Evolutionary conservation across 768 basidiomycete species (phyloP).

Genomic region (Boletellus emodensis): DNA sequence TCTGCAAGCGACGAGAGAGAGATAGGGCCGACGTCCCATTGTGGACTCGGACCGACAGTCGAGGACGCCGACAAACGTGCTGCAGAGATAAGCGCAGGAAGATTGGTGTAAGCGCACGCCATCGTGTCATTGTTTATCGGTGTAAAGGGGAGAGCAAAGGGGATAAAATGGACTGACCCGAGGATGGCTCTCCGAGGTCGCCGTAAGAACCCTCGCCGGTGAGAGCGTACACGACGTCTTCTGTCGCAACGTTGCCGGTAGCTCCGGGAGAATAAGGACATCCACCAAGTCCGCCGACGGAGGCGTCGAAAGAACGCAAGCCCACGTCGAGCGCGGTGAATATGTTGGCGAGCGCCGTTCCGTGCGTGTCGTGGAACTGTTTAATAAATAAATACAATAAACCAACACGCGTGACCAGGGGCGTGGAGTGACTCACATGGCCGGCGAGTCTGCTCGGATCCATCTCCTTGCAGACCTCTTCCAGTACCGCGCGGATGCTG

Average conservation of each 20-base stretch:
- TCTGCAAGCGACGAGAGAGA: conserved; percentile 68
- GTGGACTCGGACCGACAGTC: conserved; percentile 3
- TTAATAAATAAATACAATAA: background rate
- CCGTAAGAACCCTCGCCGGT: conserved; percentile 55
- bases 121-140: no score
- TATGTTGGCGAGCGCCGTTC: conserved; percentile 76
- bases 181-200: conserved; percentile 36
- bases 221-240: conserved; percentile 85
- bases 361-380: conserved; percentile 89
- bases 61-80: background rate
- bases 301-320: conserved; percentile 76
- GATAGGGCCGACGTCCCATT: conserved; percentile 36
- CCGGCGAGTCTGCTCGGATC: conserved; percentile 69
- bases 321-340: conserved; percentile 69
- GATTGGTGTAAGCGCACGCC: background rate
- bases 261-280: conserved; percentile 97
- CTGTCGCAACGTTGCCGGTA: conserved; percentile 92
- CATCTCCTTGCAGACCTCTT: conserved; percentile 60
- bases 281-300: conserved; percentile 87
- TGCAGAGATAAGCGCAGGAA: background rate
- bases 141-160: background rate
- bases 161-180: conserved; percentile 11
- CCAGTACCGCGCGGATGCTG: conserved; percentile 63
- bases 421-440: conserved; percentile 29
- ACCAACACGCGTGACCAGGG: background rate